These are phyloP conservation scores for Delphinella strobiligena DNA, from an alignment of 2,329 filamentous ascomycete species.

Conservation along the genomic window DNA sequence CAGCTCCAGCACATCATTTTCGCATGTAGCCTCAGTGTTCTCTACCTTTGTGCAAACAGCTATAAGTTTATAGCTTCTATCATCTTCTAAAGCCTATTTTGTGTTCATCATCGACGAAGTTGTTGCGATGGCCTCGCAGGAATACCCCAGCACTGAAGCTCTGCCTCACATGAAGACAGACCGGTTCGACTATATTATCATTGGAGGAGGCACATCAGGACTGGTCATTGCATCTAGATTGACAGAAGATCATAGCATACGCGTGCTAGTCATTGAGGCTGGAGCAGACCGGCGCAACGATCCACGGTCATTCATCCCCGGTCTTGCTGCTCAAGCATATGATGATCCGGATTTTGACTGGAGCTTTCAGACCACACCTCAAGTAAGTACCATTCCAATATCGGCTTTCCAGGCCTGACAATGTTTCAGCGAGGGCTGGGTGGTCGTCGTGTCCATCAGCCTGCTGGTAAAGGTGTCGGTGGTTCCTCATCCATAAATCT, in stretches of 20 bases:
- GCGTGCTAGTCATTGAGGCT: constrained; percentile 15
- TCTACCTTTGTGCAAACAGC: too few relatives aligned
- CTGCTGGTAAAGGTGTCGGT: constrained; percentile 37
- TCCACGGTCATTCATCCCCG: constrained; percentile 13
- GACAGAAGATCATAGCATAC: constrained; percentile 10
- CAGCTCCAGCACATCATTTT: too few relatives aligned
- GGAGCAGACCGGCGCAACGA: constrained; percentile 12
- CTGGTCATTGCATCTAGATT: constrained; percentile 13
- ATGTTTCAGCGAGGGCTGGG: constrained; percentile 12
- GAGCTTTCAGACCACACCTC: constrained; percentile 34
- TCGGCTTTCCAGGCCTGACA: constrained; percentile 19
- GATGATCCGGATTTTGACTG: constrained; percentile 20
- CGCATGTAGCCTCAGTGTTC: too few relatives aligned
- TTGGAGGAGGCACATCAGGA: constrained; percentile 16
- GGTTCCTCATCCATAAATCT: constrained; percentile 36
- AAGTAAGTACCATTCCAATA: constrained; percentile 27
- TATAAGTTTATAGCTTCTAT: too few relatives aligned
- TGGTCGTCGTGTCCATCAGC: constrained; percentile 16
- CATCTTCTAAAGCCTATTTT: too few relatives aligned
- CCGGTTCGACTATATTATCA: constrained; percentile 13
- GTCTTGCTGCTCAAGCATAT: constrained; percentile 11
- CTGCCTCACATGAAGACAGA: too few relatives aligned
- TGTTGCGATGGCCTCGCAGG: too few relatives aligned
- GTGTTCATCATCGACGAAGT: too few relatives aligned
- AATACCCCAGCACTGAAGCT: too few relatives aligned